Evolutionary conservation across 2,329 filamentous ascomycete genomes (phyloP), one percentile per base, ranked within the genome.

Genomic region (Colletotrichum noveboracense): DNA sequence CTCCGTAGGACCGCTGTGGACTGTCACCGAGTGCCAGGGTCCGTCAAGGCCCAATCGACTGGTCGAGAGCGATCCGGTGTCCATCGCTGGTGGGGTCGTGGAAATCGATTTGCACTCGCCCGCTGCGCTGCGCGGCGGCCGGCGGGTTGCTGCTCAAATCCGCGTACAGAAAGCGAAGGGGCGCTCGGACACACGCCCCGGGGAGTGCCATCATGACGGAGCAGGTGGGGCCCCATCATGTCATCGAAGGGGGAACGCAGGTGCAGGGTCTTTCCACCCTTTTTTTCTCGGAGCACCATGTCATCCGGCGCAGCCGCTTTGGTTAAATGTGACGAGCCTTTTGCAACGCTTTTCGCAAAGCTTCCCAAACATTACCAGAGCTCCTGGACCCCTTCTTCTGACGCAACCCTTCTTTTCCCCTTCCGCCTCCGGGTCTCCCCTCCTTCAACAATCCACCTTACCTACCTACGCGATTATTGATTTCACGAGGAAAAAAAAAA

Each of bases 221-320:
- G 48, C 21, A 26, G n/a, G 74, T 69, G 74, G 74, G 65, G 36
- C 52, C 52, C 60, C 52, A 66, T 76, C 66, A 75, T 76, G 74
- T 76, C 74, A 75, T 76, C 55, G 66, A 66, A 52, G 43, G 43
- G 43, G 43, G 66, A 71, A 71, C 71, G 71, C 74, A 76, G 74
- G 38, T 48, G 38, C 38, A 48, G 38, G 74, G 74, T 69, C 74
- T 73, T 76, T 74, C 74, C 43, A 60, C 74, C 36, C 34, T 64
- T 73, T 67, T 62, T 66, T 21, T 21, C 43, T 52, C n/a, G 43
- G 43, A 52, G 10, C 43, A 52, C 43, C 43, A 52, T 52, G 38
- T 68, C 69, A 73, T 75, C 70, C 74, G 74, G 48, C 70, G 56
- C 74, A 68, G 70, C 74, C 74, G 70, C 64, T 52, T 69, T 74